Percentiles rank a stretch among this genome's conserved stretches.
Conservation (phyloP, 2,329 filamentous ascomycete genomes). For the Curvularia eragrostidis region DNA sequence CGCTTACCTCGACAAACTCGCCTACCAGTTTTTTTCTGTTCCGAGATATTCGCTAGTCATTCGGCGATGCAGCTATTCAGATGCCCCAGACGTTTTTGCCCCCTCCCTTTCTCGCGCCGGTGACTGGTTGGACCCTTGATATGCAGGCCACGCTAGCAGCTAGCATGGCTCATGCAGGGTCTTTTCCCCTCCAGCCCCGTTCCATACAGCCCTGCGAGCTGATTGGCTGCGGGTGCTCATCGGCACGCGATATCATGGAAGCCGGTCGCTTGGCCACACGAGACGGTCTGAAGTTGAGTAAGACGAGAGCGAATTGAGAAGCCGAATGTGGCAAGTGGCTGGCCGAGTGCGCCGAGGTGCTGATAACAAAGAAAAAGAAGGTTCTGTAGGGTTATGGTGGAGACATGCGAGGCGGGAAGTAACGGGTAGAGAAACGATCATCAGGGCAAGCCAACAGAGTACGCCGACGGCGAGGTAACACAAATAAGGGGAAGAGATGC, state of each 20-base stretch:
- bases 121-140: constrained; percentile 13
- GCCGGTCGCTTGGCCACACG: not conserved
- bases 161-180: constrained; percentile 11
- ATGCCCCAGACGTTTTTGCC: constrained; percentile 2
- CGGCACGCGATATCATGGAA: not conserved
- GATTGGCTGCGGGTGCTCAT: constrained; percentile 1
- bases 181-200: not conserved
- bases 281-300: not conserved
- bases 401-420: not conserved
- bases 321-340: not conserved
- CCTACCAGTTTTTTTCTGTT: not conserved
- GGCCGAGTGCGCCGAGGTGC: not conserved
- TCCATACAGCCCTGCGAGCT: not conserved
- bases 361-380: not conserved
- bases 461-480: not conserved
- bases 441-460: not conserved
- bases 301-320: not conserved
- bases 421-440: not conserved
- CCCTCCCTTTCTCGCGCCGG: not conserved
- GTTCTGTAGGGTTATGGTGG: not conserved
- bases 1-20: not conserved
- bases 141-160: constrained; percentile 2
- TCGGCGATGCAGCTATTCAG: not conserved
- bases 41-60: not conserved
- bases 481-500: not conserved